Percentiles rank a stretch among this genome's conserved stretches.
Conservation (phyloP, 176 grass and related monocot species). For the Pontederia paniculata region DNA sequence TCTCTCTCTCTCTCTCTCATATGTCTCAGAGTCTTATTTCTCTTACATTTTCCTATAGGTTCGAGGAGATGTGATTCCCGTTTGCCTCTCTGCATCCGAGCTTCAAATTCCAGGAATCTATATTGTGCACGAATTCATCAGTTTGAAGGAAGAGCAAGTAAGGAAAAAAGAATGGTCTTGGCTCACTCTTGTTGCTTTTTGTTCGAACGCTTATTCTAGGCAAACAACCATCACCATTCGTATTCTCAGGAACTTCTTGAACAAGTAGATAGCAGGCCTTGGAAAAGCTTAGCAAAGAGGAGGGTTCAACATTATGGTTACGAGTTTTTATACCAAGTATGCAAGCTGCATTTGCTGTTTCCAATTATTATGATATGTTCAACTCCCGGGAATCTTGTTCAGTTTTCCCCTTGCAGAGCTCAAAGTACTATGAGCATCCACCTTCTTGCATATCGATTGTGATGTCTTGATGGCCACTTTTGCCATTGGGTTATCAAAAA, state of each 20-base stretch:
- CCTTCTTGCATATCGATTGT: no score
- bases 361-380: slow-evolving; percentile 17
- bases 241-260: slow-evolving; percentile 63
- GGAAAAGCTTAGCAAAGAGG: slow-evolving; percentile 72
- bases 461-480: no score
- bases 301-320: slow-evolving; percentile 96
- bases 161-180: background rate
- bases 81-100: slow-evolving; percentile 39
- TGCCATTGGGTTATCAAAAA: no score
- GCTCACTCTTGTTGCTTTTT: background rate
- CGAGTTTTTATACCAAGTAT: slow-evolving; percentile 92
- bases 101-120: slow-evolving; percentile 61
- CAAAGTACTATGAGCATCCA: no score
- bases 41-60: slow-evolving; percentile 18
- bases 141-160: slow-evolving; percentile 60
- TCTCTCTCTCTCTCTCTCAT: no score
- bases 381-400: no score
- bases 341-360: slow-evolving; percentile 39
- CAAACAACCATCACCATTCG: background rate
- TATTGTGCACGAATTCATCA: slow-evolving; percentile 68
- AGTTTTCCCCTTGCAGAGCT: no score
- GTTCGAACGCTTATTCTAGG: background rate
- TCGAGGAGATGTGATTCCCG: slow-evolving; percentile 10
- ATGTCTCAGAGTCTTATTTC: no score
- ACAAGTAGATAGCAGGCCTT: slow-evolving; percentile 49